Conservation (phyloP, 768 basidiomycete genomes). For the Lactifluus piperatus region DNA sequence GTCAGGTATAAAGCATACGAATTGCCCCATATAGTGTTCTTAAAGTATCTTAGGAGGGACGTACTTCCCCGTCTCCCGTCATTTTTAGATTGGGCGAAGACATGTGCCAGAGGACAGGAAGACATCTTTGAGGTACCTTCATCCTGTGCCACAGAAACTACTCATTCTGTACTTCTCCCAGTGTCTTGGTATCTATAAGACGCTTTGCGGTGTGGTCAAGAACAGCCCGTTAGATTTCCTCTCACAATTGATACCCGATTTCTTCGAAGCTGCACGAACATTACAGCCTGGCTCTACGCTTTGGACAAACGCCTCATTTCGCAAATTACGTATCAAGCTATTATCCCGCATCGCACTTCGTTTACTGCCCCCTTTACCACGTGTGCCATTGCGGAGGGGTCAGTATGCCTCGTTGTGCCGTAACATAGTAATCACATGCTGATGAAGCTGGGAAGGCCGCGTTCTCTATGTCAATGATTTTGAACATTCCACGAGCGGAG, state of each 20-base stretch:
- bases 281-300: slow-evolving; percentile 37
- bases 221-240: slow-evolving; percentile 49
- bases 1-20: slow-evolving; percentile 44
- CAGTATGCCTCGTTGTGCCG: slow-evolving; percentile 13
- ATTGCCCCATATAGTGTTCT: neutral
- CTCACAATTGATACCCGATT: slow-evolving; percentile 31
- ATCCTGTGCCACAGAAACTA: neutral
- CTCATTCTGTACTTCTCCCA: slow-evolving; percentile 25
- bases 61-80: slow-evolving; percentile 17
- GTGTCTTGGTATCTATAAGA: slow-evolving; percentile 62
- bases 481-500: slow-evolving; percentile 16
- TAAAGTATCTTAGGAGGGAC: slow-evolving; percentile 44
- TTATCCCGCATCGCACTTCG: slow-evolving; percentile 55
- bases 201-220: slow-evolving; percentile 63
- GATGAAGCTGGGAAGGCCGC: slow-evolving; percentile 1
- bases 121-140: slow-evolving; percentile 16
- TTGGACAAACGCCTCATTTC: slow-evolving; percentile 51
- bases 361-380: slow-evolving; percentile 43
- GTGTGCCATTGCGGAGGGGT: slow-evolving; percentile 36
- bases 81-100: slow-evolving; percentile 13
- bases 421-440: neutral
- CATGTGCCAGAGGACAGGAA: neutral
- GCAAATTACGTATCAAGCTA: slow-evolving; percentile 63
- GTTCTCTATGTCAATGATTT: slow-evolving; percentile 8
- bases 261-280: slow-evolving; percentile 38